These are phyloP conservation scores for Pichia sp. DNA, from an alignment of 1,139 yeast genomes.

Conservation along the genomic window DNA sequence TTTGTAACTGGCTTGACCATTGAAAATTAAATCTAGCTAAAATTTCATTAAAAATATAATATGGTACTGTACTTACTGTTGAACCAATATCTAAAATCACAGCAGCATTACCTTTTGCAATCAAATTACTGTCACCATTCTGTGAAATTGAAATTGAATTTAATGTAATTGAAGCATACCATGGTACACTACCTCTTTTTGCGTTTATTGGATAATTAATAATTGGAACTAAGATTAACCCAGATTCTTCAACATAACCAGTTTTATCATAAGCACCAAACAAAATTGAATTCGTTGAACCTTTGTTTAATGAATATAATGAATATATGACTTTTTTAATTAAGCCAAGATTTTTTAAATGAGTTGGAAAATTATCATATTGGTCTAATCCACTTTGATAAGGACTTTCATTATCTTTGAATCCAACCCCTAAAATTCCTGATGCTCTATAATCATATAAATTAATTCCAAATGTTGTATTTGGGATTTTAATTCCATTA, in stretches of 20 bases:
- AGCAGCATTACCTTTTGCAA: conserved; percentile 32
- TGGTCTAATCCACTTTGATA: conserved; percentile 22
- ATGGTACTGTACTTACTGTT: conserved; percentile 46
- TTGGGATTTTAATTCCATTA: conserved; percentile 34
- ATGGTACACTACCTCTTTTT: conserved; percentile 32
- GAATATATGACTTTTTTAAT: conserved; percentile 48
- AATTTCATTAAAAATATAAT: conserved; percentile 32
- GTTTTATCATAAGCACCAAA: conserved; percentile 49
- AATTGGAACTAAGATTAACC: conserved; percentile 34
- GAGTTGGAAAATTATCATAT: conserved; percentile 49
- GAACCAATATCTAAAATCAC: conserved; percentile 61
- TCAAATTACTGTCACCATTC: conserved; percentile 8
- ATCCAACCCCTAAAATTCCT: conserved; percentile 55
- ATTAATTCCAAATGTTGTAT: conserved; percentile 49
- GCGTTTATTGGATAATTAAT: conserved; percentile 17
- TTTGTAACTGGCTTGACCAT: conserved; percentile 28
- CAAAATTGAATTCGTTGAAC: conserved; percentile 28
- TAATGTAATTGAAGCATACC: conserved; percentile 33
- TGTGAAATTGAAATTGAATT: conserved; percentile 22
- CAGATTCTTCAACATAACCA: conserved; percentile 21
- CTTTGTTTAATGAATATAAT: conserved; percentile 34
- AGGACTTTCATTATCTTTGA: conserved; percentile 41
- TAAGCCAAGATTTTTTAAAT: conserved; percentile 42
- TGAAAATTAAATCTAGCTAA: conserved; percentile 37
- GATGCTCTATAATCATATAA: conserved; percentile 38